Base-by-base conservation (phyloP, 2,329 filamentous ascomycete species). In the Aspergillus brunneoviolaceus region DNA sequence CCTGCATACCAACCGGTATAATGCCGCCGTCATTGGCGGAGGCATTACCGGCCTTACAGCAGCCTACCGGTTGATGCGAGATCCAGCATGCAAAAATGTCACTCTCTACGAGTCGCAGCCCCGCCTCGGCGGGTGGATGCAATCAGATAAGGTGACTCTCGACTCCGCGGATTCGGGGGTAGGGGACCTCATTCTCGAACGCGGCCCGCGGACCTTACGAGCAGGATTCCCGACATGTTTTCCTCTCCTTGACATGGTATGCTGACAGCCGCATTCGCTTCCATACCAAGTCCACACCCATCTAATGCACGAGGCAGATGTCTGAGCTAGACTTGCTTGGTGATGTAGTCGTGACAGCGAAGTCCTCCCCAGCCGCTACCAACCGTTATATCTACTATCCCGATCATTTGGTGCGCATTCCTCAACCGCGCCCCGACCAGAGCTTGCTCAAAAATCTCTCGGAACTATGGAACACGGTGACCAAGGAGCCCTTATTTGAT, bases 371-470 rank as follows among this genome's bases (percentile, higher is more conserved):
- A 55, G 81, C 82, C 56, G 80, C 86, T 10, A 75, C 74, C 57
- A 89, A 88, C 71, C 89, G 92, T 63, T 97, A 88, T 75, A 81
- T 98, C 61, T 97, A 95, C 82, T 96, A 96, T 70, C 91, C 91
- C 2, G 90, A 96, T 72, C 90, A 88, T 69, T 84, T 95, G 31
- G 89, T 92, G 56, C 81, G 81, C 25, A 76, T 90, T 69, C 87
- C 87, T 7, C 76, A 77, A 9, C 80, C 76, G 0, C 67, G 75
- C 19, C 69, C 72, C 50, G 60, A 69, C 2, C 57, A 60, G 16
- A 62, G 68, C 5, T 9, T 55, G 3, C 16, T 70, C 19, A 57
- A 62, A 3, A 71, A 72, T 49, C 16, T 82, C 6, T 0, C 19
- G 57, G 62, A 4, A 71, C 72, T 49, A 16, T 82, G 14, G 0